A percentile compares a stretch with the other conserved stretches of the same genome.
Conservation (phyloP, 768 basidiomycete genomes). For the Boletus subparvulus region DNA sequence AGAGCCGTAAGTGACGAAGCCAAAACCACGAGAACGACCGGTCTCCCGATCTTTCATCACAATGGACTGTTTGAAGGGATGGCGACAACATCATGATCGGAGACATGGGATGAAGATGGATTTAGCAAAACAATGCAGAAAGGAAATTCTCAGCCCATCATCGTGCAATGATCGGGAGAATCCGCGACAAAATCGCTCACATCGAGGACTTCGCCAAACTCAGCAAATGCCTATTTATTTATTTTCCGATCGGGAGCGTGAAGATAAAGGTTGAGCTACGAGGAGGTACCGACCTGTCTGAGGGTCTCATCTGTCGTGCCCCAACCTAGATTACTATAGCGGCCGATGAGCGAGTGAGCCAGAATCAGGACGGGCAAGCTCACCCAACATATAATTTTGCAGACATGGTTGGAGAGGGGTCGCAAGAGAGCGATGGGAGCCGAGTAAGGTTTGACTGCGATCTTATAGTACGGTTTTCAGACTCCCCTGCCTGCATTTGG, state of each 20-base stretch:
- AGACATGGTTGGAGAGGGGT: constrained; percentile 24
- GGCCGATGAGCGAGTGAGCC: not conserved
- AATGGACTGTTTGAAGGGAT: too few species aligned
- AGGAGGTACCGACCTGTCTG: constrained; percentile 2
- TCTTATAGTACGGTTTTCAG: constrained; percentile 36
- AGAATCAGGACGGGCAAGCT: constrained; percentile 6
- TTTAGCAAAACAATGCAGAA: constrained; percentile 25
- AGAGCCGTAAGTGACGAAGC: constrained; percentile 46
- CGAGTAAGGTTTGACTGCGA: constrained; percentile 17
- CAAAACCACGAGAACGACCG: constrained; percentile 57
- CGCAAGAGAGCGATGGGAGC: constrained; percentile 13
- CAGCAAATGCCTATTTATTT: constrained; percentile 40
- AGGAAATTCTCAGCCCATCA: constrained; percentile 31
- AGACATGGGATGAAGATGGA: constrained; percentile 23
- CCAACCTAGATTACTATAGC: constrained; percentile 35
- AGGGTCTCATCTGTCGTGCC: constrained; percentile 30
- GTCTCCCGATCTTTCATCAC: too few species aligned
- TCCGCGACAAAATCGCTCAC: constrained; percentile 40
- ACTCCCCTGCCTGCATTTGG: constrained; percentile 34
- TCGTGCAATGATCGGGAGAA: constrained; percentile 30
- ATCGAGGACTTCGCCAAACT: constrained; percentile 47
- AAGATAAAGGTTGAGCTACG: constrained; percentile 7
- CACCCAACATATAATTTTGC: constrained; percentile 36
- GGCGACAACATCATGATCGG: constrained; percentile 20
- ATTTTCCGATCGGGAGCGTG: not conserved